Conservation (phyloP, 2,329 filamentous ascomycete genomes). For the Microsporum ferrugineum region DNA sequence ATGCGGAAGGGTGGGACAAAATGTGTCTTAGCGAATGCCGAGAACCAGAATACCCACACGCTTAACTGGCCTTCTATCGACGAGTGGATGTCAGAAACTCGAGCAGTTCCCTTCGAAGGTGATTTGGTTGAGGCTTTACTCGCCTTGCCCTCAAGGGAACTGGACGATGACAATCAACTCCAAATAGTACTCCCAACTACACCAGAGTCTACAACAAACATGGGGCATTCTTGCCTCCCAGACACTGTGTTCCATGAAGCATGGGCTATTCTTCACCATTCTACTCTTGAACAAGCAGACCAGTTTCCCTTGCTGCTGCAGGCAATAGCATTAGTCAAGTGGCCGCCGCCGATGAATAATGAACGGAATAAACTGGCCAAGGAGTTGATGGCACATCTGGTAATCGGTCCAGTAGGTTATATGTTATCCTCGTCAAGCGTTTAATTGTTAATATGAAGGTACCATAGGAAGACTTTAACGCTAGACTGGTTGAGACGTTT, state of each 20-base stretch:
- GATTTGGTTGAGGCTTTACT: background rate
- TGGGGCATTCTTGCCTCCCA: background rate
- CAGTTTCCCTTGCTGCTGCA: background rate
- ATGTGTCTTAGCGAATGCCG: background rate
- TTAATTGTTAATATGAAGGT: background rate
- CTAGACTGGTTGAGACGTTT: background rate
- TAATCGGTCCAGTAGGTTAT: background rate
- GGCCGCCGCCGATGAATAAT: background rate
- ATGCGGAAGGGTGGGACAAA: background rate
- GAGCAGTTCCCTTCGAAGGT: background rate
- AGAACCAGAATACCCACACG: background rate
- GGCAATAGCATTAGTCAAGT: background rate
- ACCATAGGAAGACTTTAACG: background rate
- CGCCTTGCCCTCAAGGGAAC: background rate
- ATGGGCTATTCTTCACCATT: background rate
- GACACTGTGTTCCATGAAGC: background rate
- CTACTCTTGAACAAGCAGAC: background rate
- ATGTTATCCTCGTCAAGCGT: background rate
- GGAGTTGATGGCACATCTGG: background rate
- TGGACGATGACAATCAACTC: background rate
- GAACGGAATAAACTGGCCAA: background rate
- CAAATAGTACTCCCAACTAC: background rate
- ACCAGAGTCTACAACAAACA: background rate
- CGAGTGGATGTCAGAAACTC: background rate
- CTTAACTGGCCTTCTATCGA: background rate